Base-by-base conservation (phyloP, 495 filamentous ascomycete genomes). In the Penicillium herquei region DNA sequence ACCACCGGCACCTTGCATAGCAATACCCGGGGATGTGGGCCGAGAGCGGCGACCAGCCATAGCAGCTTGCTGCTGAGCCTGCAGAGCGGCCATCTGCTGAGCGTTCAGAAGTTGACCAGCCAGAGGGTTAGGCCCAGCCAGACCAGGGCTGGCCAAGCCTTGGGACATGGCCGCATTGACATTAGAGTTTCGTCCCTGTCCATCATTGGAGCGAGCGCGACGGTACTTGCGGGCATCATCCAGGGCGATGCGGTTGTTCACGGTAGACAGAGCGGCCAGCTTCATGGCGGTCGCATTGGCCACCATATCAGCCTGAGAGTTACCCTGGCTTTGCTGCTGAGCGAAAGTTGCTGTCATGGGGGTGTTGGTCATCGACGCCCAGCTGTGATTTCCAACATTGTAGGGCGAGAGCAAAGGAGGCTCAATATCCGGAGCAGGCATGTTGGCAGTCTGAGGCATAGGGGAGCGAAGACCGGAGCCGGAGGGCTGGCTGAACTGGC, bases 281-380 rank as follows among this genome's bases (percentile, higher is more conserved):
- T 98, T 98, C 94, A 98, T 98, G 13, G 94, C 94, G 9, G 94
- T 98, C 8, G 94, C 95, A 68, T 98, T 98, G 42, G 94, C 94
- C 51, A 98, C 90, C 92, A 98, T 97, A 63, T 98, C 95, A 13
- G 92, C 94, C 66, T 96, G 91, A 48, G 81, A 85, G 35, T 76
- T 78, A 33, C 40, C 39, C 14, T 70, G 63, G 18, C 64, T 65
- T 73, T 78, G 77, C 64, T 79, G 76, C 14, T 70, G 69, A 57
- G 72, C 84, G 70, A 98, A 98, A 49, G 83, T 92, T 6, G 90
- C 74, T 21, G 91, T 91, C 89, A 98, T 96, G 1, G 94, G 94
- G 3, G 94, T 98, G 75, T 96, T 98, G 58, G 92, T 86, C 89
- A 96, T 94, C 21, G 94, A 98, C 34, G 95, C 94, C 94, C 94